Evolutionary conservation across 164 flowering plant genomes (phyloP).

Genomic region (Litsea cubeba): DNA sequence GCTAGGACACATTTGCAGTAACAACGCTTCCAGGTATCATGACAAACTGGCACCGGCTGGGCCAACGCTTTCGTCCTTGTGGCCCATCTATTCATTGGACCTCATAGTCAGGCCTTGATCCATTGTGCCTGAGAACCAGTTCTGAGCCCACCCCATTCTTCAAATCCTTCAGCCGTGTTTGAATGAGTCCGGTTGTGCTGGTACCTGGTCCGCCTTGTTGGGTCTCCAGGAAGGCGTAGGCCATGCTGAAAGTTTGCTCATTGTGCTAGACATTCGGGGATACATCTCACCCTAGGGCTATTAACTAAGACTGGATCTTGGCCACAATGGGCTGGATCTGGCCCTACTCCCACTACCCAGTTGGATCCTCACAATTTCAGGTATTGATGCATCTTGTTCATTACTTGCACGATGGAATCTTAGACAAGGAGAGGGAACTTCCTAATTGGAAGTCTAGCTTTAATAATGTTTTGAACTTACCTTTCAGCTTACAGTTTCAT

Average conservation of each 20-base stretch:
- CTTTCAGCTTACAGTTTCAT: too few relatives aligned
- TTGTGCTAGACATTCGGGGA: neutral
- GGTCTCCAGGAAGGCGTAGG: neutral
- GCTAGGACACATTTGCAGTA: too few relatives aligned
- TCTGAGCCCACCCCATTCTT: too few relatives aligned
- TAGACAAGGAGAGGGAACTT: neutral
- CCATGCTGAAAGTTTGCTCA: neutral
- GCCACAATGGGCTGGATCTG: neutral
- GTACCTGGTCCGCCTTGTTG: neutral
- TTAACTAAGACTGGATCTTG: neutral
- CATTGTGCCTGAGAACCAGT: too few relatives aligned
- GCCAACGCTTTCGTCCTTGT: too few relatives aligned
- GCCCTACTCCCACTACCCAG: neutral
- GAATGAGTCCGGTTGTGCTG: neutral
- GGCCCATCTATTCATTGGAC: too few relatives aligned
- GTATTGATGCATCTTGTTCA: neutral
- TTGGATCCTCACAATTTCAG: neutral
- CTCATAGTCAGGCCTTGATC: too few relatives aligned
- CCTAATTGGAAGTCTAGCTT: neutral
- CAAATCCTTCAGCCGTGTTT: too few relatives aligned
- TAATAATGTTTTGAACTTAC: neutral
- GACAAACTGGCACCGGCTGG: too few relatives aligned
- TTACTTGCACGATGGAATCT: neutral
- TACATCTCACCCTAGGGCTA: neutral
- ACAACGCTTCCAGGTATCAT: too few relatives aligned